Evolutionary conservation across 352 stramenopile species (phyloP).

Genomic region (Globisporangium echinulatum): DNA sequence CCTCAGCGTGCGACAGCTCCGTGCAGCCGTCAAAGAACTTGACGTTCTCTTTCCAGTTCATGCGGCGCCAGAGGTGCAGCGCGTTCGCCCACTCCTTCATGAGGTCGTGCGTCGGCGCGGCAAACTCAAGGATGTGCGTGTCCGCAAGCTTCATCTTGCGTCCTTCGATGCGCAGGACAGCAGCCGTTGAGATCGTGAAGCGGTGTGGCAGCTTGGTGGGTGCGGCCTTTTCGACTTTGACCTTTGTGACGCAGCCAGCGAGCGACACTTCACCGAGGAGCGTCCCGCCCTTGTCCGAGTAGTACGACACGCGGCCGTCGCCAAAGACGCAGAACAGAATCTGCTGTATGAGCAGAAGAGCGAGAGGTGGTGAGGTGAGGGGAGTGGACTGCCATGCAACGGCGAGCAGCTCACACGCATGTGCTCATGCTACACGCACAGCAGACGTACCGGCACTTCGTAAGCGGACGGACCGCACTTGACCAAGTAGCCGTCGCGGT

Average conservation of each 20-base stretch:
- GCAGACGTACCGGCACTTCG: constrained; percentile 37
- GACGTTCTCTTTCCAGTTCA: constrained; percentile 86
- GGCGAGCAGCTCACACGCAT: not conserved
- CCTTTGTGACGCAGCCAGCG: constrained; percentile 66
- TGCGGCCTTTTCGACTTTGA: constrained; percentile 61
- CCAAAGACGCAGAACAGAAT: constrained; percentile 76
- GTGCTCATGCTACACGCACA: not conserved
- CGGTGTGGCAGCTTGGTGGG: constrained; percentile 66
- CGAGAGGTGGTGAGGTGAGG: not conserved
- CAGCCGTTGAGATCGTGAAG: constrained; percentile 59
- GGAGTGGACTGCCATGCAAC: not conserved
- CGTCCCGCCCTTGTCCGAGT: constrained; percentile 65
- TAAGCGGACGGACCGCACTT: constrained; percentile 44
- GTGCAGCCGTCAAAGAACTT: constrained; percentile 70
- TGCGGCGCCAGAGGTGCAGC: constrained; percentile 74
- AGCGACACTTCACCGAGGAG: constrained; percentile 56
- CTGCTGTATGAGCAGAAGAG: constrained; percentile 19
- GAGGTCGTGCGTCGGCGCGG: constrained; percentile 57
- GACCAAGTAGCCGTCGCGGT: constrained; percentile 75
- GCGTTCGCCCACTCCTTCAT: constrained; percentile 87
- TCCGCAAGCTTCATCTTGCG: constrained; percentile 75
- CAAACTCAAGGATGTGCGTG: constrained; percentile 55
- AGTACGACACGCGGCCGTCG: constrained; percentile 65
- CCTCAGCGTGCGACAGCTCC: constrained; percentile 46
- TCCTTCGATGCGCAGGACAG: constrained; percentile 70